These are phyloP conservation scores for Phlebopus sp. DNA, from an alignment of 1,284 basidiomycete species.

Conservation along the genomic window DNA sequence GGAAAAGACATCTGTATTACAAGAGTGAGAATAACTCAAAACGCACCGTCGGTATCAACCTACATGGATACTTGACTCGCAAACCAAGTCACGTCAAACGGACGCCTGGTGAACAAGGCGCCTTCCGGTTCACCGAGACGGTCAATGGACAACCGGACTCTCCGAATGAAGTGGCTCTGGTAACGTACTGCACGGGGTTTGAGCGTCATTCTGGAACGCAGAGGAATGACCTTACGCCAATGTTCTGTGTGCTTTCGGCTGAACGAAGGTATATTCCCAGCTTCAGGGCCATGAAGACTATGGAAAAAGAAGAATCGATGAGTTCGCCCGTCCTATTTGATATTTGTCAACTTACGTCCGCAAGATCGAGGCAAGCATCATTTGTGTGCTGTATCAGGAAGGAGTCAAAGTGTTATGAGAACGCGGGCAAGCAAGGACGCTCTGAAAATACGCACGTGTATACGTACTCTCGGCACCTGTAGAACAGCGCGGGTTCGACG, in stretches of 20 bases:
- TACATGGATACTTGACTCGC: slow-evolving; percentile 61
- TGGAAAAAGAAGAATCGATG: slow-evolving; percentile 7
- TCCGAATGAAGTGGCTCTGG: slow-evolving; percentile 57
- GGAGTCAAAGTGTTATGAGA: slow-evolving; percentile 16
- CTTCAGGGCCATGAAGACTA: slow-evolving; percentile 47
- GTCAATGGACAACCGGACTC: slow-evolving; percentile 49
- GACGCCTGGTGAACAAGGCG: slow-evolving; percentile 57
- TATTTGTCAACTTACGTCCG: slow-evolving; percentile 50
- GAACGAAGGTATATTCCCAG: slow-evolving; percentile 38
- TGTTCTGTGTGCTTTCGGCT: slow-evolving; percentile 68
- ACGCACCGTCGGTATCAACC: slow-evolving; percentile 19
- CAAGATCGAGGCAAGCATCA: slow-evolving; percentile 62
- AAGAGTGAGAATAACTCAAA: slow-evolving; percentile 10
- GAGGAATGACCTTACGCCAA: slow-evolving; percentile 57
- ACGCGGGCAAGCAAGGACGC: slow-evolving; percentile 1
- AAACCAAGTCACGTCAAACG: slow-evolving; percentile 72
- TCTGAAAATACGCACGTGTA: slow-evolving; percentile 58
- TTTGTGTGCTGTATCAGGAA: slow-evolving; percentile 50
- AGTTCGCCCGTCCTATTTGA: background rate
- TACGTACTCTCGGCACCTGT: slow-evolving; percentile 67
- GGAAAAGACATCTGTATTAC: slow-evolving; percentile 55
- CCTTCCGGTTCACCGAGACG: slow-evolving; percentile 46
- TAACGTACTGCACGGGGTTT: slow-evolving; percentile 49
- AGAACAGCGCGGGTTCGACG: slow-evolving; percentile 60
- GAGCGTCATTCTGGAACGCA: slow-evolving; percentile 7